phyloP scores from a whole-genome alignment of 805 yeast species.

The Nakazawaea populi region DNA sequence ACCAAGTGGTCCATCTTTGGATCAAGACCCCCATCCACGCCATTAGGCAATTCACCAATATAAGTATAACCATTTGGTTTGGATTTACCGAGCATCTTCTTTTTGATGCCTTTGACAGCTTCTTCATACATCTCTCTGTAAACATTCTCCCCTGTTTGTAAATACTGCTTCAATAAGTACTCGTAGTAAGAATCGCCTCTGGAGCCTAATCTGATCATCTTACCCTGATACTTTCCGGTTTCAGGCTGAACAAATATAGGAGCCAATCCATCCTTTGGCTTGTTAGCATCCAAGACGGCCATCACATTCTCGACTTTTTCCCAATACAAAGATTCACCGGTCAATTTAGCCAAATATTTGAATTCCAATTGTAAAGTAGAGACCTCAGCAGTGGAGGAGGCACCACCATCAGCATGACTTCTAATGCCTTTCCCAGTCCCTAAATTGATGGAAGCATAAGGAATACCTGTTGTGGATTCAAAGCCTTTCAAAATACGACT shows the following conservation, averaged over 20 bases:
- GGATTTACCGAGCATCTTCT: conserved; percentile 55
- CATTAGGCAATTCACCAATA: conserved; percentile 73
- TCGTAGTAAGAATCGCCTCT: conserved; percentile 94
- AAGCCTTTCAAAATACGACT: conserved; percentile 67
- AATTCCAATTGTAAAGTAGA: conserved; percentile 84
- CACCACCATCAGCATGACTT: conserved; percentile 66
- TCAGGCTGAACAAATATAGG: conserved; percentile 78
- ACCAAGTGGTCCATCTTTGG: conserved; percentile 90
- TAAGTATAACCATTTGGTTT: conserved; percentile 58
- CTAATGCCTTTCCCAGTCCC: conserved; percentile 52
- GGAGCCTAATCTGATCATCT: conserved; percentile 73
- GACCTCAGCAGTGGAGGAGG: conserved; percentile 86
- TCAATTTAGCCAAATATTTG: conserved; percentile 71
- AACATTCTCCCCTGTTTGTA: conserved; percentile 65
- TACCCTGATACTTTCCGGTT: conserved; percentile 62
- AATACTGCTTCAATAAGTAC: conserved; percentile 76
- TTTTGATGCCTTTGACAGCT: conserved; percentile 70
- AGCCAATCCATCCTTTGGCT: conserved; percentile 68
- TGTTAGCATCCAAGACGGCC: conserved; percentile 58
- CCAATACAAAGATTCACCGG: conserved; percentile 81
- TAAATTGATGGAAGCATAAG: conserved; percentile 75
- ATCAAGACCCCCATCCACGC: conserved; percentile 51
- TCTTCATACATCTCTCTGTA: conserved; percentile 74
- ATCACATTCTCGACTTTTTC: conserved; percentile 68
- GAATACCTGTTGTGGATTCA: conserved; percentile 60